Percentiles rank a stretch among this genome's conserved stretches.
phyloP scores from a whole-genome alignment of 768 basidiomycete genomes.

The Crucibulum laeve region DNA sequence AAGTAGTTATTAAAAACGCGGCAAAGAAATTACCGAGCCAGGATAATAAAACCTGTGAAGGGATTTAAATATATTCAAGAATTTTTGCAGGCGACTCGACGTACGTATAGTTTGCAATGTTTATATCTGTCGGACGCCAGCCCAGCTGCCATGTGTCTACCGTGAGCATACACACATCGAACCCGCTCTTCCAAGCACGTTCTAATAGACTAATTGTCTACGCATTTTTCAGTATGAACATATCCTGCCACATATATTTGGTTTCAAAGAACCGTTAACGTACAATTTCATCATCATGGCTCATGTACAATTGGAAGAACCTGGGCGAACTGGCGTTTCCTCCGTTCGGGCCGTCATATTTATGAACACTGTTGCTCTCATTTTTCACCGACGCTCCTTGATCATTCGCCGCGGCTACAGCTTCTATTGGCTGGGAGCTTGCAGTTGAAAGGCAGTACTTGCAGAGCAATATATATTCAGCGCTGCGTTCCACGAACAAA shows the following conservation, averaged over 20 bases:
- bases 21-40: constrained; percentile 16
- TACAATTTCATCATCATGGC: constrained; percentile 47
- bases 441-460: constrained; percentile 51
- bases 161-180: constrained; percentile 41
- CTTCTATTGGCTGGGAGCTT: constrained; percentile 43
- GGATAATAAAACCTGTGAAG: constrained; percentile 33
- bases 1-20: not conserved
- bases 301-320: constrained; percentile 57
- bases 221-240: not conserved
- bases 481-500: not conserved
- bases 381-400: constrained; percentile 29
- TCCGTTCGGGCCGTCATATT: constrained; percentile 20
- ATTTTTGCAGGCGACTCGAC: constrained; percentile 5
- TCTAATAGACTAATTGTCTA: constrained; percentile 42
- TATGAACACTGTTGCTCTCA: constrained; percentile 27
- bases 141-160: constrained; percentile 49
- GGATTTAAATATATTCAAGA: not conserved
- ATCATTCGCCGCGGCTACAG: constrained; percentile 45
- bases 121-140: constrained; percentile 44
- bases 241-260: not conserved
- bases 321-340: constrained; percentile 32
- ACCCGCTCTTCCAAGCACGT: constrained; percentile 42
- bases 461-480: constrained; percentile 8
- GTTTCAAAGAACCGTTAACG: constrained; percentile 4
- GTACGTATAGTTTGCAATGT: constrained; percentile 44